These are phyloP conservation scores for Endotrypanum monterogeii DNA, from an alignment of 208 protist genomes.

Conservation along the genomic window DNA sequence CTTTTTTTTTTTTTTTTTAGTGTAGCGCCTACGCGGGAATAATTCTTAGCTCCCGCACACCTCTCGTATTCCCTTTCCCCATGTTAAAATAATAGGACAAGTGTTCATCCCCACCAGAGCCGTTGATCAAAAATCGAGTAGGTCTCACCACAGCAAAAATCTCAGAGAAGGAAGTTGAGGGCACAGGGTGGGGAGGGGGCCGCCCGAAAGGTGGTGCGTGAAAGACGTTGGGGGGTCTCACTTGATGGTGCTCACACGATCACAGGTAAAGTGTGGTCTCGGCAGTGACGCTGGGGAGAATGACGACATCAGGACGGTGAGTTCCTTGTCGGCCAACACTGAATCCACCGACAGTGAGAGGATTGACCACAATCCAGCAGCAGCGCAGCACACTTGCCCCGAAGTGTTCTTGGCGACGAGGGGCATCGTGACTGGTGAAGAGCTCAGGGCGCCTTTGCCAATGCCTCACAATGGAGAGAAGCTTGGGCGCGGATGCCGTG, in stretches of 20 bases:
- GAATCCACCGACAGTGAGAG: conserved; percentile 9
- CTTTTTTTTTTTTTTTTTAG: no score
- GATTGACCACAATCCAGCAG: neutral
- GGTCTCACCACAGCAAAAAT: no score
- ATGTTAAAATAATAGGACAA: no score
- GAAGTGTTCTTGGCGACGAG: neutral
- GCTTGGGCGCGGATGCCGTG: conserved; percentile 69
- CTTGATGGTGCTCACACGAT: conserved; percentile 31
- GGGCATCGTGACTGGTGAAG: neutral
- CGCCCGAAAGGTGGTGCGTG: neutral
- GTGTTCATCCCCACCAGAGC: no score
- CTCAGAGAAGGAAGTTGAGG: no score
- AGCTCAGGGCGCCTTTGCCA: neutral
- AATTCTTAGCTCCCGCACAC: no score
- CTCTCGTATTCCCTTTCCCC: no score
- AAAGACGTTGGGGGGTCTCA: neutral
- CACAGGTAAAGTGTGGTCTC: conserved; percentile 15
- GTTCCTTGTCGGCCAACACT: conserved; percentile 15
- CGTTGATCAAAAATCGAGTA: no score
- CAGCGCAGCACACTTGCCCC: neutral
- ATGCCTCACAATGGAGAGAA: conserved; percentile 20
- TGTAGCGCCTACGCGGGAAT: no score
- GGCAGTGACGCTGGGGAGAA: conserved; percentile 10
- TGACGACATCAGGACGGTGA: conserved; percentile 2
- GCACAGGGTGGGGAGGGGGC: no score